Base-by-base conservation (phyloP, 2,329 filamentous ascomycete genomes). In the Endothia cerciana region DNA sequence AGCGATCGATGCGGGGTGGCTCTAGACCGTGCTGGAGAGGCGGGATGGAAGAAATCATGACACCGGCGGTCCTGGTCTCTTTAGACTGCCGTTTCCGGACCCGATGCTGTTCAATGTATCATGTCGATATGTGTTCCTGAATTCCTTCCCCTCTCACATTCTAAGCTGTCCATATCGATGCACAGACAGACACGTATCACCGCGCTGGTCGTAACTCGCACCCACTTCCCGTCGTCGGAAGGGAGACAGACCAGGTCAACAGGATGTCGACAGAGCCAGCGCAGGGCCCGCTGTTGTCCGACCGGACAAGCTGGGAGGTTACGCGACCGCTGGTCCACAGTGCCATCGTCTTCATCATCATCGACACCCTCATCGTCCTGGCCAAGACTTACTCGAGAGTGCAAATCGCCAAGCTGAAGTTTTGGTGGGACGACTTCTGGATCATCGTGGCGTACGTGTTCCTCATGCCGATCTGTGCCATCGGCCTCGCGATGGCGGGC, bases 371-470 rank as follows among this genome's bases (percentile, higher is more conserved):
- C 47, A 62, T 67, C 47, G 65, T 67, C 45, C 22, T 64, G 13
- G 63, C 63, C 22, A 67, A 67, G 36, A 67, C 65, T 7, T 65
- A 62, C 55, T 67, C 65, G 25, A 58, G 65, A 13, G 22, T 60
- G 30, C 53, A 49, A 22, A 40, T 67, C 19, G 65, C 65, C 33
- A 62, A 62, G 30, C 22, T 67, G 13, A 55, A 45, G 6, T 67
- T 67, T 28, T 67, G 65, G 65, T 67, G 65, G 65, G 65, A 67
- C 25, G 65, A 67, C 47, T 67, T 67, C 25, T 67, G 65, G 65
- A 65, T 67, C 36, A 47, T 67, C 33, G 45, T 60, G 45, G 65
- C 53, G 38, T 67, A 62, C 15, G 11, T 28, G 8, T n/a, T 65
- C 22, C 47, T 67, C n/a, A 62, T 67, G 45, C 65, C 65, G 4